Base-by-base conservation (phyloP, 768 basidiomycete genomes). In the Tulasnella sp. region DNA sequence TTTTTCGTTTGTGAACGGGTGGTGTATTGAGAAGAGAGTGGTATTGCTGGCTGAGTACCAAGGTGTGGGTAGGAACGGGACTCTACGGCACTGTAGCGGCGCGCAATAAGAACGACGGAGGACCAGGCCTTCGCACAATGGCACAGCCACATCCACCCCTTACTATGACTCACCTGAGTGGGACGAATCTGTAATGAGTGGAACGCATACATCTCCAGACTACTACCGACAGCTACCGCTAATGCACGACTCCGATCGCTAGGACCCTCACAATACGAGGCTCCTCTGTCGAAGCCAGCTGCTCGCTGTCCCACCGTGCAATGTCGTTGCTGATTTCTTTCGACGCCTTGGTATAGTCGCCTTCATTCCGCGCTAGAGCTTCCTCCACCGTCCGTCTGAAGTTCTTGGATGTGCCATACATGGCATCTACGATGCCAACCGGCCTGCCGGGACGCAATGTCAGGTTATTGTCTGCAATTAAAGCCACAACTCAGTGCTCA, bases 241-340 rank as follows among this genome's bases (percentile, higher is more conserved):
- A 38, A 5, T 38, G 7, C 15, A 38, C 7, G 7, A 38, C 15
- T 38, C n/a, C n/a, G n/a, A n/a, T n/a, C n/a, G n/a, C n/a, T n/a
- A n/a, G n/a, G n/a, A n/a, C n/a, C n/a, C n/a, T n/a, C n/a, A n/a
- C n/a, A n/a, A n/a, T n/a, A n/a, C n/a, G n/a, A n/a, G n/a, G n/a
- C n/a, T n/a, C n/a, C n/a, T n/a, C n/a, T n/a, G n/a, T n/a, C n/a
- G n/a, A n/a, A n/a, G n/a, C n/a, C n/a, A n/a, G n/a, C n/a, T n/a
- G n/a, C n/a, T n/a, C n/a, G n/a, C n/a, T n/a, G n/a, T 59, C 57
- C 57, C 44, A 59, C 25, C 41, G 44, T 49, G 57, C 57, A 59
- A 59, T 29, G 7, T 19, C 24, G 46, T 25, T 31, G 11, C 31
- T 3, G 17, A 59, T 29, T 50, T 59, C 57, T 22, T 31, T 24